Percentiles rank a stretch among this genome's conserved stretches.
Conservation (phyloP, 108 stramenopile genomes). For the Aureococcus anophagefferens region DNA sequence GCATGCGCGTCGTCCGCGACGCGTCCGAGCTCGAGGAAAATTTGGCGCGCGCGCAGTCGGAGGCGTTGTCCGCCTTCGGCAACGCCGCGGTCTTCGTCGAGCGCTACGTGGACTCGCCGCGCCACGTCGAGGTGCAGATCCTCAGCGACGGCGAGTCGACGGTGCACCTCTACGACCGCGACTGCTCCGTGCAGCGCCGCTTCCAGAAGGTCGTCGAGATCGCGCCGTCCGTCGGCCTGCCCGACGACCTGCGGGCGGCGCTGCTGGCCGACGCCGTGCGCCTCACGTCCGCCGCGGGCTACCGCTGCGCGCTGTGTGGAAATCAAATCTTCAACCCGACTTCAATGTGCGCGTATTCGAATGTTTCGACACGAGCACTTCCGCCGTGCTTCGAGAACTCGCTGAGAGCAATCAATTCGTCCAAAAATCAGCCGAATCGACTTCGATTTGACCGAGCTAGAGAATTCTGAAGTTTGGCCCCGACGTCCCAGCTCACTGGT, state of each 20-base stretch:
- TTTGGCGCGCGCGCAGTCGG: slow-evolving; percentile 54
- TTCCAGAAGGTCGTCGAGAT: slow-evolving; percentile 97
- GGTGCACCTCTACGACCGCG: slow-evolving; percentile 84
- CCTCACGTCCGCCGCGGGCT: slow-evolving; percentile 69
- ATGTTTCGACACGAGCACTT: no score
- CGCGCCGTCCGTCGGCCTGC: slow-evolving; percentile 78
- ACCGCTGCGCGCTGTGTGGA: no score
- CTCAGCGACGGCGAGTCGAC: slow-evolving; percentile 81
- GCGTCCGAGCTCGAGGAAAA: slow-evolving; percentile 51
- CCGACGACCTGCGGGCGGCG: slow-evolving; percentile 48
- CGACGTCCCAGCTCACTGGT: no score
- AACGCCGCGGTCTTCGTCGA: slow-evolving; percentile 73
- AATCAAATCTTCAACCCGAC: no score
- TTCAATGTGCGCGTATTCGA: no score
- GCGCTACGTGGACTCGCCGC: slow-evolving; percentile 64
- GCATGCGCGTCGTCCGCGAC: slow-evolving; percentile 71
- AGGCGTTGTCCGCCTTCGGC: slow-evolving; percentile 66
- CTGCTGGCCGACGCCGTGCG: slow-evolving; percentile 74
- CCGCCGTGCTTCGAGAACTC: no score
- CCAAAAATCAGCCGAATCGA: no score
- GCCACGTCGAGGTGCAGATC: slow-evolving; percentile 92
- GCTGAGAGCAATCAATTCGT: no score
- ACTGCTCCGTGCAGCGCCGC: slow-evolving; percentile 85
- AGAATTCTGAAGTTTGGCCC: no score
- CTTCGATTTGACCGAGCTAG: no score